phyloP scores from a whole-genome alignment of 2,329 filamentous ascomycete genomes.

The Aureobasidium sp. region DNA sequence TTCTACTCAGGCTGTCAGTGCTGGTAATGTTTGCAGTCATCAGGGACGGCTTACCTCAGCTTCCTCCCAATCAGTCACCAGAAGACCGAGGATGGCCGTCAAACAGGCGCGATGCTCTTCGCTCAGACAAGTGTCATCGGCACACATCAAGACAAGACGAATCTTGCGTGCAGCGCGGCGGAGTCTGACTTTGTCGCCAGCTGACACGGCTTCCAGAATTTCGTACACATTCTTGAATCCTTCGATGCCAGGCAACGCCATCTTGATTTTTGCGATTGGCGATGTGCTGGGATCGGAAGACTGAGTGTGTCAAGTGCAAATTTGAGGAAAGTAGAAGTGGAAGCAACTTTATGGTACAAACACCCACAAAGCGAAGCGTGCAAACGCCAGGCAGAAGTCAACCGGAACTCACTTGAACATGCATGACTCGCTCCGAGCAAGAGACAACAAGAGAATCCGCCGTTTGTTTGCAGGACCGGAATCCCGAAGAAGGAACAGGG shows the following conservation, averaged over 20 bases:
- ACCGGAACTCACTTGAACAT: not conserved
- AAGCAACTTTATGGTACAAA: not conserved
- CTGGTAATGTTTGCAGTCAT: not conserved
- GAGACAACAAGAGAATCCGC: too few species aligned
- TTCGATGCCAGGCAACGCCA: not conserved
- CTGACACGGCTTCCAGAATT: not conserved
- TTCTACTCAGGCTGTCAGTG: not conserved
- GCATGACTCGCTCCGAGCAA: not conserved
- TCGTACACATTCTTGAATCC: constrained; percentile 7
- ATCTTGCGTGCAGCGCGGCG: constrained; percentile 9
- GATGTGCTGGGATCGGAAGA: not conserved
- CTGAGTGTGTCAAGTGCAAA: not conserved
- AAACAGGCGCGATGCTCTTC: not conserved
- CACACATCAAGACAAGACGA: constrained; percentile 5
- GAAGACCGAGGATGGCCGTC: not conserved
- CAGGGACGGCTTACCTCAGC: not conserved
- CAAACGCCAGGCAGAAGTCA: not conserved
- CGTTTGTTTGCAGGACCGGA: too few species aligned
- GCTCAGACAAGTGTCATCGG: not conserved
- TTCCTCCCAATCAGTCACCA: not conserved
- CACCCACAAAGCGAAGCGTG: not conserved
- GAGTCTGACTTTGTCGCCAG: not conserved
- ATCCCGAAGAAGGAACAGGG: too few species aligned
- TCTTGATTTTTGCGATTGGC: not conserved
- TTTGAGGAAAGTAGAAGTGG: not conserved